These are phyloP conservation scores for Penicillium occitanis DNA, from an alignment of 2,329 filamentous ascomycete species.

Conservation along the genomic window DNA sequence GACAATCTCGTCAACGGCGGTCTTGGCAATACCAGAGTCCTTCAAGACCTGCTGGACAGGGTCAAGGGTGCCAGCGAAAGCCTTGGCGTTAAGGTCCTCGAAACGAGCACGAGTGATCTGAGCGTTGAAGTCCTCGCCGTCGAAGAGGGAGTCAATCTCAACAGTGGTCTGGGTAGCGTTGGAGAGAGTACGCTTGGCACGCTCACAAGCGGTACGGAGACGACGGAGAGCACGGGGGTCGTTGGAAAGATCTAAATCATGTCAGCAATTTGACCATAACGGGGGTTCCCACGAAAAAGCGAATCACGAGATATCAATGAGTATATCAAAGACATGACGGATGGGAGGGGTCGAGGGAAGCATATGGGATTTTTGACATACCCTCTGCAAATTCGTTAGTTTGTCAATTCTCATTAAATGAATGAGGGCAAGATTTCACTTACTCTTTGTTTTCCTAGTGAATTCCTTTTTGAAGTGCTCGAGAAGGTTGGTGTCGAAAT, in stretches of 20 bases:
- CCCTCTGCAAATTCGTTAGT: too few relatives aligned
- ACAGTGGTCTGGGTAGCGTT: slow-evolving; percentile 96
- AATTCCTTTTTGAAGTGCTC: slow-evolving; percentile 98
- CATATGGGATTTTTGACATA: too few relatives aligned
- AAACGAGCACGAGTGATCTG: slow-evolving; percentile 98
- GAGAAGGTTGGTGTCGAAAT: slow-evolving; percentile 94
- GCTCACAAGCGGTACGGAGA: slow-evolving; percentile 96
- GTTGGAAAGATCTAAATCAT: slow-evolving; percentile 55
- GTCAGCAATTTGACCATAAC: background rate
- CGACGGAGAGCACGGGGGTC: slow-evolving; percentile 92
- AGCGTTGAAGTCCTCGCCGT: slow-evolving; percentile 96
- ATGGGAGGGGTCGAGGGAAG: too few relatives aligned
- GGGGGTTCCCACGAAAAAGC: background rate
- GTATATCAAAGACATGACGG: too few relatives aligned
- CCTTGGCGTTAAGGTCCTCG: slow-evolving; percentile 96
- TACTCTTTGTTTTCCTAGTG: slow-evolving; percentile 62
- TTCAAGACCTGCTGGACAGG: slow-evolving; percentile 96
- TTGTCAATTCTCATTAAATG: too few relatives aligned
- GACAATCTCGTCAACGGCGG: slow-evolving; percentile 93
- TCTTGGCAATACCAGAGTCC: slow-evolving; percentile 86
- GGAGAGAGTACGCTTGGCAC: slow-evolving; percentile 98
- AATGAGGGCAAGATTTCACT: too few relatives aligned
- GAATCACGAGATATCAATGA: background rate
- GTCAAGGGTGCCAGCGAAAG: slow-evolving; percentile 89
- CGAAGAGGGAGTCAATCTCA: slow-evolving; percentile 98